Conservation (phyloP, 768 basidiomycete genomes). For the Sarcodon sp. region DNA sequence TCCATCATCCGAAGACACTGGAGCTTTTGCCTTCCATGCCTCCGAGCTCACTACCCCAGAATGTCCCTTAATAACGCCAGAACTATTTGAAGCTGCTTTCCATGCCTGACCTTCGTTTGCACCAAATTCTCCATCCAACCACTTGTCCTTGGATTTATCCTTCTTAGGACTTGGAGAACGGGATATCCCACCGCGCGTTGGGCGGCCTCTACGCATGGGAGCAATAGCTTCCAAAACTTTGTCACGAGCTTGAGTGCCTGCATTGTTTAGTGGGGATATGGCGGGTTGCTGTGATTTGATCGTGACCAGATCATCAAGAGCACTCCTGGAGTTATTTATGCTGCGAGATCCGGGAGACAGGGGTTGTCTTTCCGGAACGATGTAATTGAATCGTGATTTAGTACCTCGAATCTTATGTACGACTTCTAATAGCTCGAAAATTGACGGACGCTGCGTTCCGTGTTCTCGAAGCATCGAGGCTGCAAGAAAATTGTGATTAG, state of each 20-base stretch:
- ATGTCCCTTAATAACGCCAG: slow-evolving; percentile 9
- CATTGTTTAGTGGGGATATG: slow-evolving; percentile 21
- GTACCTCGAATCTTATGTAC: slow-evolving; percentile 86
- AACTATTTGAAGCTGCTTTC: slow-evolving; percentile 1
- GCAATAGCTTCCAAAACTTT: slow-evolving; percentile 71
- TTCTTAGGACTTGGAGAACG: slow-evolving; percentile 16
- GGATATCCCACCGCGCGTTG: slow-evolving; percentile 15
- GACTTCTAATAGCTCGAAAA: slow-evolving; percentile 73
- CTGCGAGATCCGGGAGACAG: slow-evolving; percentile 26
- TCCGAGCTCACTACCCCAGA: slow-evolving; percentile 18
- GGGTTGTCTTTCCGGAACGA: slow-evolving; percentile 34
- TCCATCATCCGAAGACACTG: not conserved
- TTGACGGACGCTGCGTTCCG: slow-evolving; percentile 72
- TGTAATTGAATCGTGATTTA: slow-evolving; percentile 67
- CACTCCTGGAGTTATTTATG: slow-evolving; percentile 6
- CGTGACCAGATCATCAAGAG: slow-evolving; percentile 26
- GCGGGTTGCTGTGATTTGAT: slow-evolving; percentile 18
- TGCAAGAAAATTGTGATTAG: slow-evolving; percentile 17
- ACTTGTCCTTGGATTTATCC: slow-evolving; percentile 5
- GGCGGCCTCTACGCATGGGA: slow-evolving; percentile 66
- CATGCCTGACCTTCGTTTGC: slow-evolving; percentile 16
- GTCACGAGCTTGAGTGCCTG: slow-evolving; percentile 59
- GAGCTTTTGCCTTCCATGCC: slow-evolving; percentile 9
- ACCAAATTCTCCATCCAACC: slow-evolving; percentile 10
- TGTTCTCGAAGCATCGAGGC: slow-evolving; percentile 91